A percentile compares a stretch with the other conserved stretches of the same genome.
Evolutionary conservation across 768 basidiomycete genomes (phyloP).

Genomic region (Boletus tylopilopsis): DNA sequence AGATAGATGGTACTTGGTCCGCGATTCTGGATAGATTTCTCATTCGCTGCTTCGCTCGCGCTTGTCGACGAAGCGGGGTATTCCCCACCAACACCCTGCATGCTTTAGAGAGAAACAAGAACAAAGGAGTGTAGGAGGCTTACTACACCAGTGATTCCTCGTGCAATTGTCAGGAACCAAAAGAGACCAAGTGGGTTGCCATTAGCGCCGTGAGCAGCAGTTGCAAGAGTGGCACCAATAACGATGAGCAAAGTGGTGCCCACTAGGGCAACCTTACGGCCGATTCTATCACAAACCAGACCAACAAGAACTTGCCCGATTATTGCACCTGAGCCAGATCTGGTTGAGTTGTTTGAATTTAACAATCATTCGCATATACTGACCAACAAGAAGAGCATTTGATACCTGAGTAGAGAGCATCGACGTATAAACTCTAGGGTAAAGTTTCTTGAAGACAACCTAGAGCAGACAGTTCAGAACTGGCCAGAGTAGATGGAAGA

Average conservation of each 20-base stretch:
- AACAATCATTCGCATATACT: conserved; percentile 14
- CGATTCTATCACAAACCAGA: conserved; percentile 65
- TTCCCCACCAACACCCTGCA: conserved; percentile 70
- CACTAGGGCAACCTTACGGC: conserved; percentile 74
- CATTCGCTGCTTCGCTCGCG: conserved; percentile 72
- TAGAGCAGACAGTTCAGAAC: conserved; percentile 25
- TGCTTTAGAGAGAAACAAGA: conserved; percentile 4
- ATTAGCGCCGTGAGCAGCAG: conserved; percentile 60
- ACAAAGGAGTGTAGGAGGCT: conserved; percentile 15
- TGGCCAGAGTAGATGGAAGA: not conserved
- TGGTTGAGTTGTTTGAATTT: not conserved
- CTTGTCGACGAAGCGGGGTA: conserved; percentile 71
- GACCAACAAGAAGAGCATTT: conserved; percentile 67
- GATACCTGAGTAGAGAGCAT: conserved; percentile 63
- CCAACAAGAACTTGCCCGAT: conserved; percentile 62
- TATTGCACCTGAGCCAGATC: conserved; percentile 45
- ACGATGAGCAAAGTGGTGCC: conserved; percentile 67
- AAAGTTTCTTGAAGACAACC: conserved; percentile 64
- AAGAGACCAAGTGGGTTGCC: conserved; percentile 58
- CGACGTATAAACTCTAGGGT: conserved; percentile 59
- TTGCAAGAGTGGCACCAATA: conserved; percentile 62
- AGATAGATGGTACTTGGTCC: conserved; percentile 48
- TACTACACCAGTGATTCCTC: conserved; percentile 67
- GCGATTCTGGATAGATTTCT: conserved; percentile 53
- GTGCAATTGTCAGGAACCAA: conserved; percentile 71